Conservation (phyloP, 208 protist species). For the Jaenimonas drosophilae region DNA sequence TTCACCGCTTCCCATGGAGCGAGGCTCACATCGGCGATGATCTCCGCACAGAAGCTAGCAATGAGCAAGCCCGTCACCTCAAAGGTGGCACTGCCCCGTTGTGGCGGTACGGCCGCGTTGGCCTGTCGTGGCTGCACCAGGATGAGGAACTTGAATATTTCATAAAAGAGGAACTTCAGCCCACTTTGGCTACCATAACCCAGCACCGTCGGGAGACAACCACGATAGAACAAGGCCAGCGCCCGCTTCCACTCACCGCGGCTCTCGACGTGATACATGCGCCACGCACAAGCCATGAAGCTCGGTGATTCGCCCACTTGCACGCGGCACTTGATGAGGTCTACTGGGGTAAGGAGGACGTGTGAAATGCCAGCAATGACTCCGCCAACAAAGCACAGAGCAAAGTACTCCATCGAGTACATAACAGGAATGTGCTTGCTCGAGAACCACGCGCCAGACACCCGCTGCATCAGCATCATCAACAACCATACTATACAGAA, state of each 20-base stretch:
- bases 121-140: background rate
- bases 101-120: background rate
- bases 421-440: too few species aligned
- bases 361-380: constrained; percentile 48
- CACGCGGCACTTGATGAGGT: constrained; percentile 77
- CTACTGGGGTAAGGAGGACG: constrained; percentile 49
- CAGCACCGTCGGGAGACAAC: constrained; percentile 52
- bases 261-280: constrained; percentile 21
- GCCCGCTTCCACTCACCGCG: constrained; percentile 9
- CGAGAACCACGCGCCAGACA: too few species aligned
- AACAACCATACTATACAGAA: too few species aligned
- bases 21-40: constrained; percentile 55
- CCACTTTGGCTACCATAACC: constrained; percentile 54
- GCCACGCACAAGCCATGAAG: constrained; percentile 24
- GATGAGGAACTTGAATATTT: constrained; percentile 60
- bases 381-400: constrained; percentile 56
- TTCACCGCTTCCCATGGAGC: constrained; percentile 74
- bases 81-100: background rate
- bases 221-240: constrained; percentile 36
- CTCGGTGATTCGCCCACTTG: constrained; percentile 61
- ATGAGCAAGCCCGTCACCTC: constrained; percentile 31
- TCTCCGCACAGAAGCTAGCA: constrained; percentile 54
- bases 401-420: too few species aligned
- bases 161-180: constrained; percentile 73
- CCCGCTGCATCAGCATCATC: too few species aligned